These are phyloP conservation scores for Pharus latifolius DNA, from an alignment of 176 grass and related monocot species.

Conservation along the genomic window DNA sequence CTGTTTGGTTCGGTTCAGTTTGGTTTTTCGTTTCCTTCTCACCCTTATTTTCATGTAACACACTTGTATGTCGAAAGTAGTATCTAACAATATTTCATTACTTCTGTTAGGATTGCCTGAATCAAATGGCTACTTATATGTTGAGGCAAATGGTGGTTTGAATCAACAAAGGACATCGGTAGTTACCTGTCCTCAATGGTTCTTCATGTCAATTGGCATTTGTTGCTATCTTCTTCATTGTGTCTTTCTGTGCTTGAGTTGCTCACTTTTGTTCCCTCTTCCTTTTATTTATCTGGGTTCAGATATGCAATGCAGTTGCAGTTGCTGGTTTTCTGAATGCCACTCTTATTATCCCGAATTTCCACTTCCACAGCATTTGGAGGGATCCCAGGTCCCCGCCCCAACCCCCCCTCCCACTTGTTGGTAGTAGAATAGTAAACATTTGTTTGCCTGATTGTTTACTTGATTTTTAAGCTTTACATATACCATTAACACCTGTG, in stretches of 20 bases:
- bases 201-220: constrained; percentile 12
- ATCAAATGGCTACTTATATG: constrained; percentile 98
- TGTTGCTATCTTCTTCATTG: neutral
- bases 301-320: constrained; percentile 97
- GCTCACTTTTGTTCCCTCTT: neutral
- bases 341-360: constrained; percentile 89
- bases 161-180: constrained; percentile 98
- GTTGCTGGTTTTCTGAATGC: constrained; percentile 93
- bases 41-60: neutral
- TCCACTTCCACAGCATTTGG: constrained; percentile 97
- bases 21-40: no score
- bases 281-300: constrained; percentile 21
- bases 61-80: neutral
- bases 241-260: neutral
- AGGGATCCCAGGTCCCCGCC: constrained; percentile 70
- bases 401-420: neutral
- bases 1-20: no score
- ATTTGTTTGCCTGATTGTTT: neutral
- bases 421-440: no score
- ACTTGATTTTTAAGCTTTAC: neutral
- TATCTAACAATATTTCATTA: constrained; percentile 1
- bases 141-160: constrained; percentile 96
- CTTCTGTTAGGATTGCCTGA: constrained; percentile 65
- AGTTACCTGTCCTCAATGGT: constrained; percentile 13
- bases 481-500: neutral